Conservation (phyloP, 2,329 filamentous ascomycete species). For the Zymoseptoria pseudotritici region DNA sequence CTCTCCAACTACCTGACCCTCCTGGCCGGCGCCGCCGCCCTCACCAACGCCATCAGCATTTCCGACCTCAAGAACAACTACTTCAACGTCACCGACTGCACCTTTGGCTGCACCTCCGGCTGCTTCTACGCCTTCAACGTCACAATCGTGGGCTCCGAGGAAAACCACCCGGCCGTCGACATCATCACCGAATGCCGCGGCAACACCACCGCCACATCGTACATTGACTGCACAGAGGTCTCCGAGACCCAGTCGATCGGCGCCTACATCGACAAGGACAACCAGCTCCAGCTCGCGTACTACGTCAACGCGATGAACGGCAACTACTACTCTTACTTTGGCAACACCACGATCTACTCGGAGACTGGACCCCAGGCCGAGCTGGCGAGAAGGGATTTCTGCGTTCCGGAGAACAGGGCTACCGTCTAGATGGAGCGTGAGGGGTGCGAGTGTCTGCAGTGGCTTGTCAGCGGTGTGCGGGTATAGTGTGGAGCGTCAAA, state of each 20-base stretch:
- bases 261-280: conserved; percentile 18
- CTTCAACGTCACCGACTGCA: conserved; percentile 21
- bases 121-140: conserved; percentile 21
- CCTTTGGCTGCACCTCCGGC: conserved; percentile 20
- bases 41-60: conserved; percentile 8
- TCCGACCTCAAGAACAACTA: not conserved
- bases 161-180: conserved; percentile 13
- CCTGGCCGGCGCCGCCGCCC: conserved; percentile 12
- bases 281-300: conserved; percentile 16
- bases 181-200: conserved; percentile 15
- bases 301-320: conserved; percentile 5
- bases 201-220: conserved; percentile 1
- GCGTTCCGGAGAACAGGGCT: conserved; percentile 11
- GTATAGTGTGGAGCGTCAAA: not conserved
- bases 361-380: conserved; percentile 13
- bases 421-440: conserved; percentile 1
- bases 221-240: conserved; percentile 17
- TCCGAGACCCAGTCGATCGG: conserved; percentile 10
- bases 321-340: conserved; percentile 12
- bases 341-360: conserved; percentile 18
- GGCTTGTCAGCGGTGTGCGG: not conserved
- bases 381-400: conserved; percentile 14
- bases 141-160: conserved; percentile 6
- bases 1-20: conserved; percentile 14
- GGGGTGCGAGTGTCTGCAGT: not conserved